These are phyloP conservation scores for Eutypella sp. DNA, from an alignment of 2,329 filamentous ascomycete genomes.

Conservation along the genomic window DNA sequence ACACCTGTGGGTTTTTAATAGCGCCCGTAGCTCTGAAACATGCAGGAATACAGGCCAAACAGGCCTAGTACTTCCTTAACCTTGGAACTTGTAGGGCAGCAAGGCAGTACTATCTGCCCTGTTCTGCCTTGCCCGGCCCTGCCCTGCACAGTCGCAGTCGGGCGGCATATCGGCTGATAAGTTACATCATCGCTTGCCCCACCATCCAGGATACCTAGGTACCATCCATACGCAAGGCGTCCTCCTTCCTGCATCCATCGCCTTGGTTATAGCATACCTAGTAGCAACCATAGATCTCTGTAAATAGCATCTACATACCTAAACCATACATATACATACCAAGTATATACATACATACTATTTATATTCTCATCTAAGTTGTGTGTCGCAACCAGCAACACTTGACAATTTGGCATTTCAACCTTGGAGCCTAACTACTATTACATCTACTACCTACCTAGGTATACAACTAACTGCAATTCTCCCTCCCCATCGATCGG, in stretches of 20 bases:
- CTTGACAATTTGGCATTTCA: background rate
- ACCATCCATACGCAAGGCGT: too few relatives aligned
- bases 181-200: conserved; percentile 10
- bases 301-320: background rate
- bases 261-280: background rate
- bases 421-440: background rate
- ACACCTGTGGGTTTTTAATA: too few relatives aligned
- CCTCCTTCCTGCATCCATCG: background rate
- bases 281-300: background rate
- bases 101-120: too few relatives aligned
- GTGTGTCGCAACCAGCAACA: background rate
- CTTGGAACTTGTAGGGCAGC: too few relatives aligned
- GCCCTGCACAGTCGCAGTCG: too few relatives aligned
- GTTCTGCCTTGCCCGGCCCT: too few relatives aligned
- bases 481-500: background rate
- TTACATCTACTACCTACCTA: background rate
- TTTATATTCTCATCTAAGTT: background rate
- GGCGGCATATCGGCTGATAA: conserved; percentile 2
- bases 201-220: background rate
- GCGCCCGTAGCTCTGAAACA: too few relatives aligned
- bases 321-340: too few relatives aligned
- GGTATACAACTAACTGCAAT: background rate
- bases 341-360: background rate
- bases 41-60: too few relatives aligned
- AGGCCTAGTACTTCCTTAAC: too few relatives aligned